A percentile compares a stretch with the other conserved stretches of the same genome.
Conservation (phyloP, 345 rosid species). For the Linum tenue region DNA sequence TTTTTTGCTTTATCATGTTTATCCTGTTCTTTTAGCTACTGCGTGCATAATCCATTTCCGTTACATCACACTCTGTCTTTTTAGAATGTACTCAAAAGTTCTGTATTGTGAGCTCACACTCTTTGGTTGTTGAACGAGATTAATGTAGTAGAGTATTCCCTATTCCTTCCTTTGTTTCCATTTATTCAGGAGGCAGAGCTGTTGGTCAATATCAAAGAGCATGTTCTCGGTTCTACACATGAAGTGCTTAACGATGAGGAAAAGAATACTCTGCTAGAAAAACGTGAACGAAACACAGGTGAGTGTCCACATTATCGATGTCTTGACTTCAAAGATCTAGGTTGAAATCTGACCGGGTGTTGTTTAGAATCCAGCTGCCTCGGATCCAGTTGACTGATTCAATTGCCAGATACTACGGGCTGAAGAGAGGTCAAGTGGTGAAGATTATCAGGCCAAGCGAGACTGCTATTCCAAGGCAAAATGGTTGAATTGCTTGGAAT, state of each 20-base stretch:
- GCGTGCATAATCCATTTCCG: background rate
- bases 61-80: background rate
- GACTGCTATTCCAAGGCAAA: slow-evolving; percentile 24
- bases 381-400: slow-evolving; percentile 59
- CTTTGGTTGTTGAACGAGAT: background rate
- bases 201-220: slow-evolving; percentile 62
- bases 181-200: slow-evolving; percentile 58
- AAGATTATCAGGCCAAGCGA: slow-evolving; percentile 66
- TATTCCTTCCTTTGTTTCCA: background rate
- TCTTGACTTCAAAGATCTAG: background rate
- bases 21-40: background rate
- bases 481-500: no score
- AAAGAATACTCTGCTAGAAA: slow-evolving; percentile 66
- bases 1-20: no score
- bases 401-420: slow-evolving; percentile 53
- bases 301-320: background rate
- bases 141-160: background rate
- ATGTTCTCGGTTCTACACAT: slow-evolving; percentile 73
- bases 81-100: background rate
- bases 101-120: no score
- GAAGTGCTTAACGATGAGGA: slow-evolving; percentile 59
- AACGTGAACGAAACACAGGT: slow-evolving; percentile 87
- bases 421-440: slow-evolving; percentile 65
- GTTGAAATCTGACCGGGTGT: no score
- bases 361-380: slow-evolving; percentile 33